Evolutionary conservation across 2,329 filamentous ascomycete species (phyloP).

Genomic region (Podosphaera aphanis): DNA sequence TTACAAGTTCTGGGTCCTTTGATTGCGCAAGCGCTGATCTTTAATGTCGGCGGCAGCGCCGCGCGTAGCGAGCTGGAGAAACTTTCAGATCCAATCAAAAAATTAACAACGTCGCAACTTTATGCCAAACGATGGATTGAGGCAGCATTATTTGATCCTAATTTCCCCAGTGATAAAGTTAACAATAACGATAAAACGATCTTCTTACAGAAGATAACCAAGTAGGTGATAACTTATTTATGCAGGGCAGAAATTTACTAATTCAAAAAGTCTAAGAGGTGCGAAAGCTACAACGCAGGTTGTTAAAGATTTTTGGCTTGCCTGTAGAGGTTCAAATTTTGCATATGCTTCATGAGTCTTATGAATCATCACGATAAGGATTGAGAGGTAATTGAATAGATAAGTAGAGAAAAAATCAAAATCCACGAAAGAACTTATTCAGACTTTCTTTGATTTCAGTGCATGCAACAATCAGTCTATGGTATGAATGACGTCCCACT

Average conservation of each 20-base stretch:
- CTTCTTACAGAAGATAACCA: constrained; percentile 44
- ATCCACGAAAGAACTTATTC: too few species aligned
- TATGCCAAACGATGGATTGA: constrained; percentile 39
- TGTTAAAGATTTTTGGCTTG: constrained; percentile 51
- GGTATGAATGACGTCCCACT: too few species aligned
- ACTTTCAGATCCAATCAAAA: constrained; percentile 47
- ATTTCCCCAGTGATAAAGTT: constrained; percentile 33
- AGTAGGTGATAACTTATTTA: constrained; percentile 22
- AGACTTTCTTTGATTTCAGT: too few species aligned
- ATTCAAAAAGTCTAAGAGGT: constrained; percentile 31
- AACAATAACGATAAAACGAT: constrained; percentile 32
- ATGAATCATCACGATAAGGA: not conserved
- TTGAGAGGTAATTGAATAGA: not conserved
- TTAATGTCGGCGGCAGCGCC: constrained; percentile 44
- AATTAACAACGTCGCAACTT: constrained; percentile 32
- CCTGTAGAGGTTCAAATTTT: constrained; percentile 35
- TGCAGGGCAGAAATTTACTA: not conserved
- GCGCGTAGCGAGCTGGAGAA: constrained; percentile 50
- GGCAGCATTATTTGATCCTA: constrained; percentile 26
- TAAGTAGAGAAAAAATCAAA: too few species aligned
- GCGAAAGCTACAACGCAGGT: constrained; percentile 39
- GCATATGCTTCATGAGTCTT: constrained; percentile 29
- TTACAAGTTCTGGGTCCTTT: constrained; percentile 34
- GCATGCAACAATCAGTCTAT: too few species aligned
- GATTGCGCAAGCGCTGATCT: constrained; percentile 33